phyloP scores from a whole-genome alignment of 495 filamentous ascomycete species.

The Parachaetomium inaequale region DNA sequence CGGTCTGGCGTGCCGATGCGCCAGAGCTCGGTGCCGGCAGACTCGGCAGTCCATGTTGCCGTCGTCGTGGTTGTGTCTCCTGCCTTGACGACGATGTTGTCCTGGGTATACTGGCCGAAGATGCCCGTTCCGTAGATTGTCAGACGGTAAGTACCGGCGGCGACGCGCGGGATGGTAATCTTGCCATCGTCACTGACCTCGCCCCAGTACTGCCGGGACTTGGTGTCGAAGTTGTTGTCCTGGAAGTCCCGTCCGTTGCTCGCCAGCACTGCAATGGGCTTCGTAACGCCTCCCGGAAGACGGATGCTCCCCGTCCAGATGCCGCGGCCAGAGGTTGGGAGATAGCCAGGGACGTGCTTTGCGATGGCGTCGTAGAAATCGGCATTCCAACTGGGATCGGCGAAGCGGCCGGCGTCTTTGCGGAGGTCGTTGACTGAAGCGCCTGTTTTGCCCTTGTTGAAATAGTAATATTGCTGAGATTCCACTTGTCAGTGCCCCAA shows the following conservation, averaged over 20 bases:
- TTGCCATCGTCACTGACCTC: neutral
- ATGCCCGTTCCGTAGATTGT: conserved; percentile 2
- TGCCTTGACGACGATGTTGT: neutral
- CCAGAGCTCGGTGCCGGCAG: conserved; percentile 1
- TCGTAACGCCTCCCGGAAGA: neutral
- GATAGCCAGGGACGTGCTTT: neutral
- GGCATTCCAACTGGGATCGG: conserved; percentile 1
- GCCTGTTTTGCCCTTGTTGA: neutral
- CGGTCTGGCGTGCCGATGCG: neutral
- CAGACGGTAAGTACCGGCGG: neutral
- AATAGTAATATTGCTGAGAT: conserved; percentile 7
- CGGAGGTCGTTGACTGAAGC: conserved; percentile 3
- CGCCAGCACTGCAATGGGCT: neutral
- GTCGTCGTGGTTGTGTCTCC: neutral
- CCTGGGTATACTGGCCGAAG: conserved; percentile 2
- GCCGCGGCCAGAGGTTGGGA: neutral
- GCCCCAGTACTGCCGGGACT: neutral
- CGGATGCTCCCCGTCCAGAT: neutral
- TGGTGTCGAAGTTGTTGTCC: conserved; percentile 6
- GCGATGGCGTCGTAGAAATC: conserved; percentile 7
- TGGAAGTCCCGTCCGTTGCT: conserved; percentile 5
- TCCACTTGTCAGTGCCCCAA: neutral
- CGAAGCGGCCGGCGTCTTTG: neutral
- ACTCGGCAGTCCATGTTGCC: conserved; percentile 3
- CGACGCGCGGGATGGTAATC: conserved; percentile 6